Evolutionary conservation across 1,284 basidiomycete genomes (phyloP), one percentile per base, ranked within the genome.

Genomic region (Waitea zeae): DNA sequence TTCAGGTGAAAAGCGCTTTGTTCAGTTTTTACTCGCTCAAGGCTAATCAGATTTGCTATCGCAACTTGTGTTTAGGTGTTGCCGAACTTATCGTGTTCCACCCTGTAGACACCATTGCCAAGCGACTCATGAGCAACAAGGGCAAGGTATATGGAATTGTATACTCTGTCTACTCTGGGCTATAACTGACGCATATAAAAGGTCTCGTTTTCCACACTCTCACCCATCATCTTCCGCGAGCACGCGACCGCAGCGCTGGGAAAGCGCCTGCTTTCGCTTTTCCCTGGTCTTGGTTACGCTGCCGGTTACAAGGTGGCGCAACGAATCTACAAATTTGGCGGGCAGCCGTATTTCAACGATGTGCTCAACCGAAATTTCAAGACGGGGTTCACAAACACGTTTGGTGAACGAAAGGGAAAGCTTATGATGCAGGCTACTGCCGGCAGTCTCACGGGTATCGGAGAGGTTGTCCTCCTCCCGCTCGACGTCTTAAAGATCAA

Each of bases 401-500:
- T 98, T 53, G 93, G 93, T n/a, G 88, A 95, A 59, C 76, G 90
- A 44, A 86, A 82, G 51, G 93, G 93, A 30, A 96, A 89, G 58
- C 76, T 92, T 62, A 73, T 97, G 66, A 90, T 93, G 66, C 87
- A 92, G 51, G 93, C 95, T 32, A 70, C 81, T 12, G 93, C 93
- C 33, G 93, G 93, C 49, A 89, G 84, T 52, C 61, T 92, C 58
- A 95, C 89, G 17, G 89, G 89, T 48, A 96, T 97, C 47, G 92
- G 92, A 49, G 92, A 97, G 71, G 90, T 97, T 41, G 88, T 92
- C 15, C 74, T 98, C 13, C 70, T 98, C 17, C 93, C 93, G 1
- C 67, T 98, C 4, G 93, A 98, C 49, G 92, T 80, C 18, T 75
- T 98, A 49, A 98, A 98, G 61, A 98, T 98, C 59, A 97, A 96